Base-by-base conservation (phyloP, 768 basidiomycete genomes). In the Collybiopsis confluens region DNA sequence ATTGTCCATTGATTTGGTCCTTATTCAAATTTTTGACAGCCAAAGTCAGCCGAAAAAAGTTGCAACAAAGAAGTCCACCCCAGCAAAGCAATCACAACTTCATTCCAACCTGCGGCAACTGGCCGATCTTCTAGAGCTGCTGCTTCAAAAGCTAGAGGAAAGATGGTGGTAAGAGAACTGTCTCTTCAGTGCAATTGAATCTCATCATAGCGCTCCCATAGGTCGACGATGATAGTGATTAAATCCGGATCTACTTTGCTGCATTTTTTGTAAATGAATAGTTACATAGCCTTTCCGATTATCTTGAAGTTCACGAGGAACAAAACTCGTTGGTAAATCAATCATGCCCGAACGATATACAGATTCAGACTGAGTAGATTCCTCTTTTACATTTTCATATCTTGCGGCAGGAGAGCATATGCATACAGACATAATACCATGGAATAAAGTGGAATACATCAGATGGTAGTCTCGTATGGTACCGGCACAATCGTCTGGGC, bases 401-500 rank as follows among this genome's bases (percentile, higher is more conserved):
- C n/a, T 3, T 18, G 16, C 20, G 40, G 16, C 40, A 42, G 16
- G 46, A 15, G 24, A 28, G 48, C 48, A 50, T 50, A 41, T 42
- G 41, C 26, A 41, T 52, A 52, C 13, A 49, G 10, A 49, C 37
- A 49, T 38, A 35, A 18, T 18, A 42, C 41, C 50, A 52, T 52
- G 37, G 24, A 41, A 16, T 15, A n/a, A 16, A 33, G 38, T 30
- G 26, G 37, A n/a, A 52, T 41, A 52, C 50, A 52, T 52, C 50
- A 97, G 74, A 97, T 96, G 63, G 87, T 93, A 61, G 93, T 97
- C 85, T 96, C 96, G 82, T 98, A 98, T 61, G 82, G 84, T 63
- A 94, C 79, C 61, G 95, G 93, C 60, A 80, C 82, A 72, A 99
- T 92, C 55, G 97, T 98, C 76, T 96, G 88, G 48, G 97, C 92